These are phyloP conservation scores for Eurotiales sp. DNA, from an alignment of 2,329 filamentous ascomycete species.

Conservation along the genomic window DNA sequence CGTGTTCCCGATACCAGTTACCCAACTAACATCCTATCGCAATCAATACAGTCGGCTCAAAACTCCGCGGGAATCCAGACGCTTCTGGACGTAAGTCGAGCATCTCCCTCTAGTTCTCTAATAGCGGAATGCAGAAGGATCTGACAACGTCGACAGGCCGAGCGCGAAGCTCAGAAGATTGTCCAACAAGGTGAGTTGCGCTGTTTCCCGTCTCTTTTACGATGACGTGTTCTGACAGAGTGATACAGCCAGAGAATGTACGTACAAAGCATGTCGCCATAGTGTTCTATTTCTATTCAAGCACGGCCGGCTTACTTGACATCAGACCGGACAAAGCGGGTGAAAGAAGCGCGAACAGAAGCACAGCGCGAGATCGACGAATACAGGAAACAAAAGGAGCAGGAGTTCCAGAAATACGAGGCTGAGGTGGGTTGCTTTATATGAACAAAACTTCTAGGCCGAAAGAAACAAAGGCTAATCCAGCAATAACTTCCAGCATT, in stretches of 20 bases:
- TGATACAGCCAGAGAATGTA: conserved; percentile 78
- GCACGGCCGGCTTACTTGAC: too few relatives aligned
- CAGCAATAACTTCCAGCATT: conserved; percentile 64
- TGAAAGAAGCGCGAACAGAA: conserved; percentile 93
- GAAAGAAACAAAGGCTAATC: neutral
- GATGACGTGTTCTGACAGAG: conserved; percentile 25
- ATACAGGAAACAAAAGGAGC: conserved; percentile 84
- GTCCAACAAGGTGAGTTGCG: conserved; percentile 77
- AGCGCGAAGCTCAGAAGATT: conserved; percentile 98
- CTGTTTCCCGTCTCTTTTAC: conserved; percentile 17
- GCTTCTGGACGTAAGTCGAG: conserved; percentile 80
- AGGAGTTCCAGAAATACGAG: conserved; percentile 94
- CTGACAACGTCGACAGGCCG: conserved; percentile 59
- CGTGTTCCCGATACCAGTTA: neutral
- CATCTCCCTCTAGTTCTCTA: neutral
- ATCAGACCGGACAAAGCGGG: conserved; percentile 86
- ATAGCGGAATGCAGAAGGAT: neutral
- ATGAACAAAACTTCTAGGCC: too few relatives aligned
- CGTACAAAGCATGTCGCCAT: too few relatives aligned
- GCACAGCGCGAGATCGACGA: conserved; percentile 97
- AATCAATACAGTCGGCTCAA: conserved; percentile 73
- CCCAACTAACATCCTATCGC: conserved; percentile 4
- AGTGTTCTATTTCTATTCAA: too few relatives aligned
- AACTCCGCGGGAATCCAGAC: conserved; percentile 98
- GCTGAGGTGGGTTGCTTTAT: conserved; percentile 65